A percentile compares a stretch with the other conserved stretches of the same genome.
phyloP scores from a whole-genome alignment of 345 rosid genomes.

The Euphorbia pulcherrima region DNA sequence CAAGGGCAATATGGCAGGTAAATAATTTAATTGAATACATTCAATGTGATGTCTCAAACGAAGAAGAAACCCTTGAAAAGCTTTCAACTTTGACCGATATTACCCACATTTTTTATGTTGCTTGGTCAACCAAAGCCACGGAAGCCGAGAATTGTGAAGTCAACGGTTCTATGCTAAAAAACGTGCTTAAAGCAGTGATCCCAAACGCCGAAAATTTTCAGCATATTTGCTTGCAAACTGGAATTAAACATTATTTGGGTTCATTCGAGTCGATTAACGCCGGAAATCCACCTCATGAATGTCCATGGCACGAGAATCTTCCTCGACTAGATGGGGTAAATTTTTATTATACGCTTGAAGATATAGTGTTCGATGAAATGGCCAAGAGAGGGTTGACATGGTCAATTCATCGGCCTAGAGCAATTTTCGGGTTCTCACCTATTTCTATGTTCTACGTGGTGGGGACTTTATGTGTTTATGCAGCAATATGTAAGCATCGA shows the following conservation, averaged over 20 bases:
- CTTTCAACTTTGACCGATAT: conserved; percentile 59
- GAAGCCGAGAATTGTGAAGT: conserved; percentile 51
- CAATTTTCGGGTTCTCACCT: conserved; percentile 74
- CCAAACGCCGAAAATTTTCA: conserved; percentile 58
- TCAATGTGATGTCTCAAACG: conserved; percentile 61
- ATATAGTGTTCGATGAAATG: conserved; percentile 50
- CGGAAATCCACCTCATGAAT: conserved; percentile 33
- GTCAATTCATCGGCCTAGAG: conserved; percentile 59
- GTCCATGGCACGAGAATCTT: conserved; percentile 69
- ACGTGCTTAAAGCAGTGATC: conserved; percentile 51
- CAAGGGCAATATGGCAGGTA: conserved; percentile 60
- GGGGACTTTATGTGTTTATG: conserved; percentile 61
- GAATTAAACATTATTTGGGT: conserved; percentile 55
- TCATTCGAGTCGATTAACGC: conserved; percentile 31
- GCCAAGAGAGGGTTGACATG: conserved; percentile 44
- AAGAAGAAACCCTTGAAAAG: conserved; percentile 36
- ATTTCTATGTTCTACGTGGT: conserved; percentile 56
- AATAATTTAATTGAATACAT: conserved; percentile 69
- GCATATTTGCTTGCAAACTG: conserved; percentile 71
- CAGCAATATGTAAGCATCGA: conserved; percentile 66
- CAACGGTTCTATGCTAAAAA: conserved; percentile 59
- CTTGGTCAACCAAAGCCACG: conserved; percentile 45
- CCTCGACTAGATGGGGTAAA: conserved; percentile 53
- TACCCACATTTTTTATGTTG: conserved; percentile 65
- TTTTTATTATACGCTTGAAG: conserved; percentile 59